phyloP scores from a whole-genome alignment of 495 filamentous ascomycete genomes.

The Penicillium atrosanguineum region DNA sequence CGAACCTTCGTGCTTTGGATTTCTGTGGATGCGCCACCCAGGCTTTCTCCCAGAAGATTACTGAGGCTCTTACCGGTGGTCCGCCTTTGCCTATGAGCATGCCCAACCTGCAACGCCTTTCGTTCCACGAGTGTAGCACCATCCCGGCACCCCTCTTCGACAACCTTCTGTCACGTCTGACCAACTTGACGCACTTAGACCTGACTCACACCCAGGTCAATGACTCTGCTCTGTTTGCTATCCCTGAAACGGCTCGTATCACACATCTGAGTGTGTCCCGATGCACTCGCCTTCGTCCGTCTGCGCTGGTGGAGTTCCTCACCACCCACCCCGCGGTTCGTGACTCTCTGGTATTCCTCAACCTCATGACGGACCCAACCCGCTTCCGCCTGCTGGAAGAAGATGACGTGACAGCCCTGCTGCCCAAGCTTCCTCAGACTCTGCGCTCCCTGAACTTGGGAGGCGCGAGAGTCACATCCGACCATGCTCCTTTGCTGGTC shows the following conservation, averaged over 20 bases:
- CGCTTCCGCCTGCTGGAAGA: constrained; percentile 70
- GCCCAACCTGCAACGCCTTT: constrained; percentile 62
- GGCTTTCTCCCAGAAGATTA: constrained; percentile 63
- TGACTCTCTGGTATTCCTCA: constrained; percentile 66
- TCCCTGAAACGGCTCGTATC: constrained; percentile 68
- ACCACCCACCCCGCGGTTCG: constrained; percentile 68
- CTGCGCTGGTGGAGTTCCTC: constrained; percentile 68
- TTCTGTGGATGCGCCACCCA: constrained; percentile 77
- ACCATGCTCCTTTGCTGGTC: constrained; percentile 62
- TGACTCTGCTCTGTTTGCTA: constrained; percentile 65
- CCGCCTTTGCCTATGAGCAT: constrained; percentile 46
- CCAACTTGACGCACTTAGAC: constrained; percentile 75
- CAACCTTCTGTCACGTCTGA: constrained; percentile 64
- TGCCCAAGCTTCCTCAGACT: constrained; percentile 64
- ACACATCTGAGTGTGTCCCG: constrained; percentile 80
- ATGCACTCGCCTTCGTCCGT: constrained; percentile 68
- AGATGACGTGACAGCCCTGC: constrained; percentile 61
- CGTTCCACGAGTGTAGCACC: constrained; percentile 79
- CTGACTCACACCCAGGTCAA: constrained; percentile 77
- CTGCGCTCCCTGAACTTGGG: constrained; percentile 76
- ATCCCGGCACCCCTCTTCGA: constrained; percentile 68
- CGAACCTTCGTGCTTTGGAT: constrained; percentile 68
- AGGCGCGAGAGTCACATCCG: constrained; percentile 64
- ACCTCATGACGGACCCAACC: constrained; percentile 70
- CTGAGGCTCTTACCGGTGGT: constrained; percentile 42